phyloP scores from a whole-genome alignment of 1,284 basidiomycete genomes.

The Sanghuangporus weigelae region DNA sequence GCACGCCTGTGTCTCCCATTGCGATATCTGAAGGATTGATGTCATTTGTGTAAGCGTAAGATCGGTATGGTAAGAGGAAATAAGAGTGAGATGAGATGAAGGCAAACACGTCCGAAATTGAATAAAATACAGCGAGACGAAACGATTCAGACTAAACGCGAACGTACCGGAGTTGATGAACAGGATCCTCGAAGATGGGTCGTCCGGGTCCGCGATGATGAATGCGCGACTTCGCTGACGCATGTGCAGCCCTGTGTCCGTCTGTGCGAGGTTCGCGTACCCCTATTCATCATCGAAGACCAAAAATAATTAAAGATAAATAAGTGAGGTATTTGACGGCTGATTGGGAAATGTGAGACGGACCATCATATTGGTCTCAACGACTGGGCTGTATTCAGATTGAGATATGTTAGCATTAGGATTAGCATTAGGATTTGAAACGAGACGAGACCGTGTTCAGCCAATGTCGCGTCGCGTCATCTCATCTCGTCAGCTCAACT shows the following conservation, averaged over 20 bases:
- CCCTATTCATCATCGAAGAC: constrained; percentile 40
- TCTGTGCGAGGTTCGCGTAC: constrained; percentile 65
- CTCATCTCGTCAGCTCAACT: constrained; percentile 7
- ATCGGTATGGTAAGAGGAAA: neutral
- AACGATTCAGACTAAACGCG: constrained; percentile 5
- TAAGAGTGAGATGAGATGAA: neutral
- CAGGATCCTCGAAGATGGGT: constrained; percentile 56
- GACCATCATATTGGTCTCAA: constrained; percentile 77
- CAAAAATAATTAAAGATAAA: neutral
- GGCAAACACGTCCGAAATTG: too few species aligned
- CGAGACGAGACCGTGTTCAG: constrained; percentile 6
- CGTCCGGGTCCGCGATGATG: constrained; percentile 60
- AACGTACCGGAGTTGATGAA: constrained; percentile 68
- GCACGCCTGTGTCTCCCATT: constrained; percentile 77
- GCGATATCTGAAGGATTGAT: constrained; percentile 48
- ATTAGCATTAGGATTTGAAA: neutral
- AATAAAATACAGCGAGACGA: neutral
- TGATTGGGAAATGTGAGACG: constrained; percentile 11
- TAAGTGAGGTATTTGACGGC: neutral
- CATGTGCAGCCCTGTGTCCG: constrained; percentile 77
- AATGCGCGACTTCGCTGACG: constrained; percentile 73
- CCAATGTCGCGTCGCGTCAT: neutral
- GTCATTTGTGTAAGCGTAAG: neutral
- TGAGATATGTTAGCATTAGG: constrained; percentile 6
- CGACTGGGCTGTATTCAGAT: constrained; percentile 47